Base-by-base conservation (phyloP, 805 yeast genomes). In the Wickerhamiella kazuoi region DNA sequence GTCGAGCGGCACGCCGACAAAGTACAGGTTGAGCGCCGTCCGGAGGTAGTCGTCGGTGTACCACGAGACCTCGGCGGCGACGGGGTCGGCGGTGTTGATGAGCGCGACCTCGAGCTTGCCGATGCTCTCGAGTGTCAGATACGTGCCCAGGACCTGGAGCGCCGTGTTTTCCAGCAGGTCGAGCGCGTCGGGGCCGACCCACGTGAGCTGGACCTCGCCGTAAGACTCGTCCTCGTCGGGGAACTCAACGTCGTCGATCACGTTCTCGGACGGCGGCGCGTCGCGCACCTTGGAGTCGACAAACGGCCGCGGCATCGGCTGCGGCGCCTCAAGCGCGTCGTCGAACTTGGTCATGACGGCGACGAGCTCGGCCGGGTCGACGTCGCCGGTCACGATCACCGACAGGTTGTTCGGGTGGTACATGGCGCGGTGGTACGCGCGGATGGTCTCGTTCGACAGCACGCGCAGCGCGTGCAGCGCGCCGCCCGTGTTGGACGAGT, bases 401-500 rank as follows among this genome's bases (percentile, higher is more conserved):
- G 87, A 76, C 44, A 84, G 61, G 50, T 90, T 90, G 44, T 79
- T 83, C 1, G 95, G 81, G 35, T 86, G 68, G 59, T 90, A 90
- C 51, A 71, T 61, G 14, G 63, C 56, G 21, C 65, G 60, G 56
- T 90, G 97, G 52, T 82, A 90, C 18, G 73, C 60, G 47, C 77
- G 69, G 47, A 90, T 87, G 34, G 76, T 75, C 1, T 76, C 79
- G 47, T 74, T 77, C 1, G 79, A 69, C 49, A 90, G 64, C 2
- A 65, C 66, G 44, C 96, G 71, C 47, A 90, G 67, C 42, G 83
- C 82, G 21, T 69, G 66, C 57, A 83, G 72, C 36, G 83, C 60
- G 0, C 98, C 98, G 38, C 98, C 98, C 7, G 97, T 87, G 54
- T 90, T 96, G 7, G 90, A 75, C 9, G 84, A 72, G 55, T 87